Evolutionary conservation across 106 monocot genomes (phyloP), one percentile per base, ranked within the genome.

Genomic region (Agapanthus africanus): DNA sequence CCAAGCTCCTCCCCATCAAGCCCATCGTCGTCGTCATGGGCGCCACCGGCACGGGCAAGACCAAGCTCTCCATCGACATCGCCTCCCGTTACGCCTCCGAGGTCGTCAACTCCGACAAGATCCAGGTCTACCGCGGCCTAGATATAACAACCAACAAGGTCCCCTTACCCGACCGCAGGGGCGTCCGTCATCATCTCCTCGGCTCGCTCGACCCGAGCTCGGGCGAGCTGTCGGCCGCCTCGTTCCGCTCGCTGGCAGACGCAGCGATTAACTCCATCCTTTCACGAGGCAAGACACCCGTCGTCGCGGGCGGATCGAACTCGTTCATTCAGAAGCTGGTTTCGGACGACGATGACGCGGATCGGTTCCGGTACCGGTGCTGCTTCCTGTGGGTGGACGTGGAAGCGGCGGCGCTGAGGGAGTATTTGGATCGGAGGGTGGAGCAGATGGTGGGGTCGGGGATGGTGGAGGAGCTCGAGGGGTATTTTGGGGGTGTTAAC

Each of bases 121-220:
- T 95, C 50, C 95, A 95, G 79, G 74, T 95, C 11, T 95, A 95
- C 71, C 14, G 50, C 14, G 95, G 95, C 22, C 85, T 91, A 16
- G 95, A 95, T 74, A 70, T 88, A 79, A 95, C 95, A 59, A 95
- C 95, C 49, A 95, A 95, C 83, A 95, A 95, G 77, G 60, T 91
- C 19, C 68, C 83, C 49, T 9, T 68, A 59, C 47, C 63, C 6
- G 91, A 95, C 25, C 81, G 90, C 28, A 54, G 74, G 16, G 79
- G 79, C 70, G 91, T 95, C 10, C 91, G 83, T 15, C 95, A 95
- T 76, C 95, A 88, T 62, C 81, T 95, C 40, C 79, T 95, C 22
- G 95, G 95, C 4, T 77, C 76, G 18, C 33, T 86, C 63, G 87
- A 88, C 47, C 79, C 91, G 5, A 32, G 44, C 35, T 70, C 59